Conservation (phyloP, 305 asterid species). For the Fraxinus nigra region DNA sequence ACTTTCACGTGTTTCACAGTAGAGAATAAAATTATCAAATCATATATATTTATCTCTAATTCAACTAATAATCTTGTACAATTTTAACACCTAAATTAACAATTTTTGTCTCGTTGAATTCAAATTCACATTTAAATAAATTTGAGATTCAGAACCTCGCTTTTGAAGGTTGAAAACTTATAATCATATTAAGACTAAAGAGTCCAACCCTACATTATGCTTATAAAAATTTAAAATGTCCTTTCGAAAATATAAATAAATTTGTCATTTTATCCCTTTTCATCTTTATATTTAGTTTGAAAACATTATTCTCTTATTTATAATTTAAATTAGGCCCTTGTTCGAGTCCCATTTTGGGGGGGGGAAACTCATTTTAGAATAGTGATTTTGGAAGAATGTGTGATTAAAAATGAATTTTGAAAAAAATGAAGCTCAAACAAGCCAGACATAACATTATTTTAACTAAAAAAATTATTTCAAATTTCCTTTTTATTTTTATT, state of each 20-base stretch:
- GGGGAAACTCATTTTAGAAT: too few relatives aligned
- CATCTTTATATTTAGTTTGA: background rate
- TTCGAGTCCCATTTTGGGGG: too few relatives aligned
- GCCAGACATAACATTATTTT: background rate
- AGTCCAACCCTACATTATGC: background rate
- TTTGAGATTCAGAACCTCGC: too few relatives aligned
- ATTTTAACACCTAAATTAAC: background rate
- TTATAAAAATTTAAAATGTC: background rate
- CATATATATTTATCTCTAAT: background rate
- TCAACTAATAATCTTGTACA: background rate
- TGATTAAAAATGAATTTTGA: too few relatives aligned
- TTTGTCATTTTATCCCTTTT: background rate
- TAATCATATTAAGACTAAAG: background rate
- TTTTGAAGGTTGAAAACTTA: background rate
- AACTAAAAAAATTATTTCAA: background rate
- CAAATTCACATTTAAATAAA: background rate
- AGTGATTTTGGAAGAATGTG: too few relatives aligned
- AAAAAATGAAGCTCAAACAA: too few relatives aligned
- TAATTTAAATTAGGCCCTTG: too few relatives aligned
- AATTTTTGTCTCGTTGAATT: background rate
- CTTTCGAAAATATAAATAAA: too few relatives aligned
- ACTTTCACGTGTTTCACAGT: too few relatives aligned
- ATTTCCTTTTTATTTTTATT: too few relatives aligned
- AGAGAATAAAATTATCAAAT: background rate
- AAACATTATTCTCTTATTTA: too few relatives aligned